Percentiles rank a stretch among this genome's conserved stretches.
Conservation (phyloP, 306 rosid genomes). For the Cucumis cinereus region DNA sequence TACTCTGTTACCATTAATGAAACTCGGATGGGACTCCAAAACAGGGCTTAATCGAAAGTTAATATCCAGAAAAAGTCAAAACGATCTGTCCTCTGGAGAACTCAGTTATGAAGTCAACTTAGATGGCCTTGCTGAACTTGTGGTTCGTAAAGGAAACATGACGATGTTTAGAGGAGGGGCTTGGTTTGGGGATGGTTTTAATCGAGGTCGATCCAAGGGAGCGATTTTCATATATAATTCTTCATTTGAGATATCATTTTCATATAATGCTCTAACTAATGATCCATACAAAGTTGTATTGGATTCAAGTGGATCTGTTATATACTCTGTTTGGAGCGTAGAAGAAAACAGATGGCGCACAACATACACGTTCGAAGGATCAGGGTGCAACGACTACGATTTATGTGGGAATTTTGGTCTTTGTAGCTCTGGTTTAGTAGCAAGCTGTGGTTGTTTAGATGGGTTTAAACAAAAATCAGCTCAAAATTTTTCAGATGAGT, state of each 20-base stretch:
- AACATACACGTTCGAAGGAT: constrained; percentile 17
- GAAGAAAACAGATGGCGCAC: constrained; percentile 14
- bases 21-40: constrained; percentile 36
- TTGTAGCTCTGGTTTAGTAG: neutral
- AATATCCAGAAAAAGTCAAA: constrained; percentile 23
- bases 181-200: constrained; percentile 25
- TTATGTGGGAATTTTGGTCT: constrained; percentile 32
- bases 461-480: constrained; percentile 7
- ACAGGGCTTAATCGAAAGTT: constrained; percentile 26
- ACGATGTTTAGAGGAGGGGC: constrained; percentile 35
- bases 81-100: constrained; percentile 29
- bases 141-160: constrained; percentile 17
- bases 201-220: neutral
- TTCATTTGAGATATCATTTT: constrained; percentile 21
- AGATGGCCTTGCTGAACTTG: constrained; percentile 30
- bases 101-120: constrained; percentile 25
- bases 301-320: constrained; percentile 16
- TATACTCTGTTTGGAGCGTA: constrained; percentile 25
- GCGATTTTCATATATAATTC: neutral
- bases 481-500: neutral
- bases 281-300: constrained; percentile 20
- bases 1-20: constrained; percentile 35
- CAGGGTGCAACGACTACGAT: constrained; percentile 29
- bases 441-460: neutral
- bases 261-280: constrained; percentile 12